A percentile compares a stretch with the other conserved stretches of the same genome.
Conservation (phyloP, 257 asterid species). For the Echium plantagineum region DNA sequence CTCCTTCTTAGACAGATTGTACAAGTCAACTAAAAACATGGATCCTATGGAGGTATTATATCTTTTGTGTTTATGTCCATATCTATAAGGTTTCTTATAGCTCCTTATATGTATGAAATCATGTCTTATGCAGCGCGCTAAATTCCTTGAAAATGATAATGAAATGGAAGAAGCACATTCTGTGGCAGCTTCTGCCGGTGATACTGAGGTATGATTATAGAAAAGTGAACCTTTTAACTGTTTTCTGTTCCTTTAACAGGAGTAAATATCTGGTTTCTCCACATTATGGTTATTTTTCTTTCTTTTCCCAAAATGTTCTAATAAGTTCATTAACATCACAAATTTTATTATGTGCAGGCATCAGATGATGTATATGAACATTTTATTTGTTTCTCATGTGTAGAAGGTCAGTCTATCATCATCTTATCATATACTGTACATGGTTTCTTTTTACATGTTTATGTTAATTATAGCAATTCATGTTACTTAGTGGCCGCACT, state of each 20-base stretch:
- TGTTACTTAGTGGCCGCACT: too few species aligned
- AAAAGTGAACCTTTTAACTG: neutral
- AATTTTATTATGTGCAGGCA: constrained; percentile 43
- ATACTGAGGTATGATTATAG: constrained; percentile 61
- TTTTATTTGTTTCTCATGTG: constrained; percentile 74
- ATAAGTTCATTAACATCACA: constrained; percentile 2
- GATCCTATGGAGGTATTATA: constrained; percentile 54
- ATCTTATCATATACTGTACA: constrained; percentile 2
- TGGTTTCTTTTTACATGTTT: too few species aligned
- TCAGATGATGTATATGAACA: constrained; percentile 61
- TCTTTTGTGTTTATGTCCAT: neutral
- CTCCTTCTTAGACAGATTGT: constrained; percentile 78
- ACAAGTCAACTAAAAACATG: constrained; percentile 70
- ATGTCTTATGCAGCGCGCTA: constrained; percentile 55
- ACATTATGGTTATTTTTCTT: neutral
- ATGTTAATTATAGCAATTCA: too few species aligned
- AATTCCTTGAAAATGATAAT: constrained; percentile 69
- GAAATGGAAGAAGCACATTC: constrained; percentile 98
- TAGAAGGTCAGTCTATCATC: constrained; percentile 35
- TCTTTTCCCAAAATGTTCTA: neutral
- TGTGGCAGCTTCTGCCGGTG: constrained; percentile 90
- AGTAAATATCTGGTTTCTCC: neutral
- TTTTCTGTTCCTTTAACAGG: neutral
- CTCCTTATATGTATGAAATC: constrained; percentile 5
- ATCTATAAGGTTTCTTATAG: neutral